phyloP scores from a whole-genome alignment of 305 asterid genomes.

The Fraxinus xanthoxyloides region DNA sequence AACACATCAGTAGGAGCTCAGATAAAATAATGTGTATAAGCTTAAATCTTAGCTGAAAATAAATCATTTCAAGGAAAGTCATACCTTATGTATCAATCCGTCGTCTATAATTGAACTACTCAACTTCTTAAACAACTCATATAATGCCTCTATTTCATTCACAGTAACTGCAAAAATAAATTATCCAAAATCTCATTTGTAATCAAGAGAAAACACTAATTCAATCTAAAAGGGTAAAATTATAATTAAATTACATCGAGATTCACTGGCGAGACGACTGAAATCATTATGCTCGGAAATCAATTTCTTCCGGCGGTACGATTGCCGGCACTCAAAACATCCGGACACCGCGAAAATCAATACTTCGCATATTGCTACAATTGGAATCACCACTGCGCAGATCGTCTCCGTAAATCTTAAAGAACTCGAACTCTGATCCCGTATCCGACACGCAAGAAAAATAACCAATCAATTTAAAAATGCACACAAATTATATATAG shows the following conservation, averaged over 20 bases:
- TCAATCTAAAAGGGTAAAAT: background rate
- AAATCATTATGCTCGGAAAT: slow-evolving; percentile 32
- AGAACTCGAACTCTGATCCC: slow-evolving; percentile 41
- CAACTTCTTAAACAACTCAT: slow-evolving; percentile 59
- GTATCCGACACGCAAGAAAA: slow-evolving; percentile 5
- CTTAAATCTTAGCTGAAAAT: background rate
- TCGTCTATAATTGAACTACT: slow-evolving; percentile 65
- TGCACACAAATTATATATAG: background rate
- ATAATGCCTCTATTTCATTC: slow-evolving; percentile 62
- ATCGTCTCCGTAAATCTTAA: slow-evolving; percentile 46
- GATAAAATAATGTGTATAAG: background rate
- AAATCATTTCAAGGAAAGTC: background rate
- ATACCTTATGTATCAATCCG: slow-evolving; percentile 66
- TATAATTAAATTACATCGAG: slow-evolving; percentile 45
- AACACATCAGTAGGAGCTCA: background rate
- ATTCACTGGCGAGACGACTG: slow-evolving; percentile 49
- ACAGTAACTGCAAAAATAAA: slow-evolving; percentile 39
- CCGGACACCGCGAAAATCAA: slow-evolving; percentile 43
- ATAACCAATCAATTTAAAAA: background rate
- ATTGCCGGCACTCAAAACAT: slow-evolving; percentile 43
- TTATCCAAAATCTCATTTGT: background rate
- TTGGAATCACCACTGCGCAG: slow-evolving; percentile 52
- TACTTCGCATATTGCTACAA: slow-evolving; percentile 46
- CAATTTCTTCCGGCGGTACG: slow-evolving; percentile 23
- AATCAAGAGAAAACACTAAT: background rate